Conservation (phyloP, 306 rosid species). For the Cucumis sativus region DNA sequence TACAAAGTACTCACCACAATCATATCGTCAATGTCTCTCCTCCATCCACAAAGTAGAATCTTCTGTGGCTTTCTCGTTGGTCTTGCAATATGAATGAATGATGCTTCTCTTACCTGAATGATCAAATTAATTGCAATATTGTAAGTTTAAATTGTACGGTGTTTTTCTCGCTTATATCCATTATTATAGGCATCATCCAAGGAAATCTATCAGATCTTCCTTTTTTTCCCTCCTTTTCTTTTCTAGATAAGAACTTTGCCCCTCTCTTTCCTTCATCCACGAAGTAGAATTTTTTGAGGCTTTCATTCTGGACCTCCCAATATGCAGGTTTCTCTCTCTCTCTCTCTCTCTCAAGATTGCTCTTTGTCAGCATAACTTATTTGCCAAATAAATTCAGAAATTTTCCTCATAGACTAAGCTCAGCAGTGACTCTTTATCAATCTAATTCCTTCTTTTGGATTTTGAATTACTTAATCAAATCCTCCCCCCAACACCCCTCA, state of each 20-base stretch:
- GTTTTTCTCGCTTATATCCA: constrained; percentile 21
- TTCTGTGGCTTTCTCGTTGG: constrained; percentile 35
- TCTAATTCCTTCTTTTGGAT: background rate
- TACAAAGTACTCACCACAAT: constrained; percentile 28
- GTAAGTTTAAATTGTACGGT: constrained; percentile 25
- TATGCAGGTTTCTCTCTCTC: constrained; percentile 20
- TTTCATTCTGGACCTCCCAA: constrained; percentile 26
- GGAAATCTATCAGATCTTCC: background rate
- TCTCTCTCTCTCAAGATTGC: constrained; percentile 1
- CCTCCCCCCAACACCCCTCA: background rate
- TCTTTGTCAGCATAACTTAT: background rate
- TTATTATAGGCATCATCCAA: constrained; percentile 18
- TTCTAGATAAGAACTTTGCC: background rate
- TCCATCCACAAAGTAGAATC: constrained; percentile 43
- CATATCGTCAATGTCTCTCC: constrained; percentile 49
- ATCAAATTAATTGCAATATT: constrained; percentile 28
- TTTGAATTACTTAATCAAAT: background rate
- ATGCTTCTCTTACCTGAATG: constrained; percentile 40
- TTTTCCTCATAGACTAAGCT: background rate
- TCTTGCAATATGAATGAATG: constrained; percentile 30
- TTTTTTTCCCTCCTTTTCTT: background rate
- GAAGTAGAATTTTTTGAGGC: constrained; percentile 31
- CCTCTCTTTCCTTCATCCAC: constrained; percentile 33
- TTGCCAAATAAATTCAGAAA: background rate
- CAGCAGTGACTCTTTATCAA: background rate